phyloP scores from a whole-genome alignment of 345 rosid genomes.

The Salix suchowensis region DNA sequence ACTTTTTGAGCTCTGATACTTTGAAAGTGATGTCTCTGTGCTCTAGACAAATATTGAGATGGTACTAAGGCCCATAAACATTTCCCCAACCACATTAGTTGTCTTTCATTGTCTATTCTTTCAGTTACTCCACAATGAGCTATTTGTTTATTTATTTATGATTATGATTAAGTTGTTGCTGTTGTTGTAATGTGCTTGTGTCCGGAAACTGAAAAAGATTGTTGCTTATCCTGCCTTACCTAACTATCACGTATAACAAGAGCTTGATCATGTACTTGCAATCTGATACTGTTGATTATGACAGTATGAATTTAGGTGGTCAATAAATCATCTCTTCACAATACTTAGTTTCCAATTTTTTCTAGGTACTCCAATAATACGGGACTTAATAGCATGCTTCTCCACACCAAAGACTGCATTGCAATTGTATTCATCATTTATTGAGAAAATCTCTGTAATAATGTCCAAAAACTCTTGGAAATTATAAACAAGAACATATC shows the following conservation, averaged over 20 bases:
- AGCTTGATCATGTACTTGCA: background rate
- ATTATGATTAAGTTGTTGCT: too few species aligned
- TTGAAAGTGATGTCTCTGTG: background rate
- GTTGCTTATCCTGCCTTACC: background rate
- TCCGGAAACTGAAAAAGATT: background rate
- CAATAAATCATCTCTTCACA: background rate
- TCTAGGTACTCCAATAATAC: background rate
- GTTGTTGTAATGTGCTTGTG: too few species aligned
- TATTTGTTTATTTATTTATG: background rate
- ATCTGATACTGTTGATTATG: background rate
- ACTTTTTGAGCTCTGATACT: slow-evolving; percentile 10
- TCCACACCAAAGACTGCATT: background rate
- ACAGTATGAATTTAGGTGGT: background rate
- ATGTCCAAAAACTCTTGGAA: background rate
- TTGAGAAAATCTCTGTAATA: background rate
- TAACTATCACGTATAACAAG: background rate
- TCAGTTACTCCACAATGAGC: background rate
- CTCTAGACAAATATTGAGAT: background rate
- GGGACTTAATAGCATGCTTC: slow-evolving; percentile 1
- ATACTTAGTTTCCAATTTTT: background rate
- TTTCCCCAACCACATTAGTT: background rate
- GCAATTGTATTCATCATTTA: background rate
- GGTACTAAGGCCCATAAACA: background rate
- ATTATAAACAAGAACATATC: background rate
- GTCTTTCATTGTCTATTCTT: background rate